Base-by-base conservation (phyloP, 78 protist genomes). In the Chrysochromulina tobinii region DNA sequence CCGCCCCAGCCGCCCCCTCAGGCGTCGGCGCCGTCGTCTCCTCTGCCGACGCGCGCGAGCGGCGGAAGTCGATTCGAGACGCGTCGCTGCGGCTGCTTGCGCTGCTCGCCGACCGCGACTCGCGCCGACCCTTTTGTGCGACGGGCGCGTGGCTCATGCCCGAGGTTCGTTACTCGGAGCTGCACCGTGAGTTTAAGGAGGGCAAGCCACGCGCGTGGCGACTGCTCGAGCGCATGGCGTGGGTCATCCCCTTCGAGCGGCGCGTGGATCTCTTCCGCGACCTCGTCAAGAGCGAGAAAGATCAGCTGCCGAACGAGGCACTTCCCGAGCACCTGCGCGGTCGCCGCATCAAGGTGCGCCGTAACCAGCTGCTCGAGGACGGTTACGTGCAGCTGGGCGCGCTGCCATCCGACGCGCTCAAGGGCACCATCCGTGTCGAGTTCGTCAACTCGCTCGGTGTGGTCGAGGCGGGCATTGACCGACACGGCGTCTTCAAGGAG, bases 401-500 rank as follows among this genome's bases (percentile, higher is more conserved):
- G 4, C 75, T 23, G 73, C 53, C 53, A 53, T 21, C 6, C 6
- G 72, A 20, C 0, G 4, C 5, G 89, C 58, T 57, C 14, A 51
- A 38, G 72, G 48, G 73, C 53, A 38, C 57, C 25, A 0, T 57
- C n/a, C 72, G 72, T 2, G 72, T 84, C 57, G 27, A 38, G 69
- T 59, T 84, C 15, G 89, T 57, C 57, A 59, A 57, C 0, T 53
- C 3, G 73, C 89, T 84, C 18, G 72, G 72, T 17, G n/a, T 64
- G n/a, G 73, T 15, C 5, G 90, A 86, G 90, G 77, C 72, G 20
- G 90, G 90, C 61, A 64, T 86, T 61, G 90, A 86, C 81, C 81
- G 66, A 14, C 0, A 6, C 61, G 90, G 90, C 64, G 77, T 86
- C 23, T 86, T 86, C 90, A 86, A 86, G 79, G 90, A 86, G 59